These are phyloP conservation scores for Ophiosphaerella korrae DNA, from an alignment of 2,329 filamentous ascomycete species.

Conservation along the genomic window DNA sequence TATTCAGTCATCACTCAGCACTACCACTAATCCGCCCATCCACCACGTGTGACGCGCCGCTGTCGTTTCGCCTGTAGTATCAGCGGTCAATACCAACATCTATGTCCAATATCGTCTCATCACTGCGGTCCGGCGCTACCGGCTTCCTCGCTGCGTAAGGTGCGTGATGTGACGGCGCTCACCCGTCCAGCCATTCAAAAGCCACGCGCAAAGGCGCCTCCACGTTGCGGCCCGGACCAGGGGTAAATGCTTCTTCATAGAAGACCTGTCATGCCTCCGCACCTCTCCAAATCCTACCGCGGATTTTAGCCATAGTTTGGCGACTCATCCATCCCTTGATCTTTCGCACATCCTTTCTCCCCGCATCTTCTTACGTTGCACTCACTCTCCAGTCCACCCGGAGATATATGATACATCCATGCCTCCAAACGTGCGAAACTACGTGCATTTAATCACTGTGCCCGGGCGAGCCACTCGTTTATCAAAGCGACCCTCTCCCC, in stretches of 20 bases:
- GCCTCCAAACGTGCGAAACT: background rate
- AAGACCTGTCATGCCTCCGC: too few species aligned
- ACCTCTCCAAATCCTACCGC: too few species aligned
- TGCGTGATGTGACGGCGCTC: background rate
- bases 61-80: too few species aligned
- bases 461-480: constrained; percentile 18
- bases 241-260: background rate
- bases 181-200: background rate
- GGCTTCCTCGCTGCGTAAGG: too few species aligned
- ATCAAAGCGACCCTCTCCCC: constrained; percentile 22
- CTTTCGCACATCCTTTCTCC: background rate
- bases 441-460: constrained; percentile 15
- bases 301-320: too few species aligned
- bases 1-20: constrained; percentile 44
- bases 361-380: background rate
- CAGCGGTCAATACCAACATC: background rate
- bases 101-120: too few species aligned
- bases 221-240: constrained; percentile 4
- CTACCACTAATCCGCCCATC: too few species aligned
- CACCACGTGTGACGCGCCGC: too few species aligned
- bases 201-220: background rate
- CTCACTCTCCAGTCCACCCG: constrained; percentile 2
- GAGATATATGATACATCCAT: constrained; percentile 2
- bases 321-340: too few species aligned
- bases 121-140: too few species aligned